A percentile compares a stretch with the other conserved stretches of the same genome.
Evolutionary conservation across 1,284 basidiomycete genomes (phyloP).

Genomic region (Butyriboletus appendiculatus): DNA sequence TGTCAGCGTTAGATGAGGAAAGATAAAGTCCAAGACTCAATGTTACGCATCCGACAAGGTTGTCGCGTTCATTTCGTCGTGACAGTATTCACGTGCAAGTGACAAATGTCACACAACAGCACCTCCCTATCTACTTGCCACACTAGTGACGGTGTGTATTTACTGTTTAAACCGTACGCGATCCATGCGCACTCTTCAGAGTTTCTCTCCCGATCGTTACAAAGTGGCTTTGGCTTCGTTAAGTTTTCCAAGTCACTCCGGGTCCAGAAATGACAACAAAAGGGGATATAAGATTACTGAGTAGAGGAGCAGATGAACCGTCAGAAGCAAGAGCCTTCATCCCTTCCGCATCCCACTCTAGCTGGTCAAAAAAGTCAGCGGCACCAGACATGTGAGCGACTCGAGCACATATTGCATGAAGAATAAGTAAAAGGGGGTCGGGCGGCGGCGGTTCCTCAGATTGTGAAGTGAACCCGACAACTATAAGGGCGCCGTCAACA

Average conservation of each 20-base stretch:
- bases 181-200: no score
- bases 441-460: no score
- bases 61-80: constrained; percentile 1
- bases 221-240: no score
- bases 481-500: no score
- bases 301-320: background rate
- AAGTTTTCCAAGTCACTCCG: background rate
- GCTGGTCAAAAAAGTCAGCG: background rate
- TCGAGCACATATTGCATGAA: no score
- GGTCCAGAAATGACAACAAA: background rate
- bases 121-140: no score
- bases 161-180: no score
- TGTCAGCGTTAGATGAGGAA: background rate
- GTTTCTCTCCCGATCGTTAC: no score
- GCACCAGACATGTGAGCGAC: background rate
- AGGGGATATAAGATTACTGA: background rate
- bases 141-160: no score
- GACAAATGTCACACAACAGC: constrained; percentile 14
- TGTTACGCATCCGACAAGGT: no score
- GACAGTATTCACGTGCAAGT: constrained; percentile 10
- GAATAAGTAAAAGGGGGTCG: no score
- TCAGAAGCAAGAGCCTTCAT: background rate
- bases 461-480: no score
- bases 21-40: background rate
- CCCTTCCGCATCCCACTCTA: background rate